Base-by-base conservation (phyloP, 192 early-diverging fungal genomes). In the Haplosporangium gracile region DNA sequence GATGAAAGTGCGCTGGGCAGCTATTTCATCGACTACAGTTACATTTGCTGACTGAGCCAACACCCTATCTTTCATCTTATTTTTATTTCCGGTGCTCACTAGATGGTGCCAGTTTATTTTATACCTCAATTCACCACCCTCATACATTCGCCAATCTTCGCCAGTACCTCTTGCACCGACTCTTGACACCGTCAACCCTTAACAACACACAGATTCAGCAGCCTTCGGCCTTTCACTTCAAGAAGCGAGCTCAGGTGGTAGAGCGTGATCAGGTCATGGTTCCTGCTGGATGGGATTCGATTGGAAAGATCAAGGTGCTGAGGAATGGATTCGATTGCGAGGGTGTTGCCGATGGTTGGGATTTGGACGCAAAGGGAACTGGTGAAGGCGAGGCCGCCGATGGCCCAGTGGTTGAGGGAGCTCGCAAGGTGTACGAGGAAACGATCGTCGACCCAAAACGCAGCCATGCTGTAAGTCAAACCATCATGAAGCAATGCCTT, bases 211-310 rank as follows among this genome's bases (percentile, higher is more conserved):
- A 75, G 34, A 68, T 75, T 43, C 82, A 47, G 40, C 82, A 65
- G 57, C 89, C 72, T 5, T 85, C 83, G 26, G 49, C 81, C 8
- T 94, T 92, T 70, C 88, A 90, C 11, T 97, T 95, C 88, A 91
- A 89, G 36, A 75, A 91, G 57, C 92, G 94, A 5, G 94, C 97
- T 2, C 93, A 96, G 70, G 94, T 97, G 6, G 93, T 98, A 47
- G 97, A 98, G 63, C 94, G 97, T 51, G 96, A 98, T 77, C 89
- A 91, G 42, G 96, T 98, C 42, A 89, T 97, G 85, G 95, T 99
- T 47, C 98, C 98, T 11, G 88, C 94, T 43, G 98, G 98, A 20
- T 99, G 97, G 98, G 98, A 99, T 88, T 95, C 95, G 26, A 95
- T 94, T 91, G 95, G 94, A 40, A 97, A 98, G 79, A 97, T 99